Base-by-base conservation (phyloP, 2,329 filamentous ascomycete species). In the Calcarisporium arbuscula region DNA sequence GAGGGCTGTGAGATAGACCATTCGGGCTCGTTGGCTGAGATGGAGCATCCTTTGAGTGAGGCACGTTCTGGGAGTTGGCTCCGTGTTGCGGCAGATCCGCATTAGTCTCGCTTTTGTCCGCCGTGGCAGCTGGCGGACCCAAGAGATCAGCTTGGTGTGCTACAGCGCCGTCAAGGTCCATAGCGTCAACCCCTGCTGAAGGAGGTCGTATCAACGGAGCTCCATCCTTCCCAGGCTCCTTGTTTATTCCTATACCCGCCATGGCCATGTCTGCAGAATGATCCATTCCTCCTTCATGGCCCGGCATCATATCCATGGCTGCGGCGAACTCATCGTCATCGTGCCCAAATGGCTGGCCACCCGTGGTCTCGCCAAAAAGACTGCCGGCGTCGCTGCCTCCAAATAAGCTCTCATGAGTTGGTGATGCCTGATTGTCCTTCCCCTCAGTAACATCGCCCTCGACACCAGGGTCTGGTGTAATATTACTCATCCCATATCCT, bases 311-410 rank as follows among this genome's bases (percentile, higher is more conserved):
- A 23, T 78, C 79, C 60, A 95, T 82, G 2, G 82, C 82, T 36
- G 80, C 68, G 4, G 80, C 81, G 47, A 94, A 88, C 44, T 89
- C 85, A 47, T 94, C 87, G 26, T 94, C 87, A 28, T 94, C 87
- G 10, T 83, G 80, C 1, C 75, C 84, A 54, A 87, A 94, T 5
- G 76, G 80, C 17, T 72, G 53, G 58, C 59, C 53, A 60, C 80
- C 56, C 11, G 65, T 61, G 8, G 65, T 82, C 46, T 94, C 88
- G 3, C 90, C 92, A 54, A 96, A 98, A 2, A 98, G 68, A 3
- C 88, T 94, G 30, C 88, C 87, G 0, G 74, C 78, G 15, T 80
- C 77, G 46, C 86, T 87, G 1, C 84, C 83, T 9, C 78, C 84
- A 51, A 95, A 95, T 0, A 95, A 67, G 30, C 86, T 94, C 45